Evolutionary conservation across 2,329 filamentous ascomycete genomes (phyloP), one percentile per base, ranked within the genome.

Genomic region (Neopestalotiopsis clavispora): DNA sequence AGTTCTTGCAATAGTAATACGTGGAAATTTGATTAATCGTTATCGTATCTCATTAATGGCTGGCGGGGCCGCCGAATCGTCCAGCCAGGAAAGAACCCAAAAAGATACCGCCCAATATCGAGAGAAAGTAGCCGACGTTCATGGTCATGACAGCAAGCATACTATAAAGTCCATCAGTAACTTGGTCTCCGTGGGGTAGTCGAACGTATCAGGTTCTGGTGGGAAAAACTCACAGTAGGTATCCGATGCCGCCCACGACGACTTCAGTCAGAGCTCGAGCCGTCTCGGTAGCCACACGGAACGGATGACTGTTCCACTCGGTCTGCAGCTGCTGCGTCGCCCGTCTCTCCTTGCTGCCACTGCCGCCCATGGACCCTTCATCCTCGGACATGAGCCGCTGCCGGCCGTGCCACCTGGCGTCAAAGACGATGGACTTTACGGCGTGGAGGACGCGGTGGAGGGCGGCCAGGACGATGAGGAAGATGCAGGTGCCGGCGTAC

Each of bases 401-500:
- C 20, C 30, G 17, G 0, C 30, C 58, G 20, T 49, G 38, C 30
- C 28, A 45, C 30, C 9, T 14, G 13, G 58, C 34, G 14, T 65
- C 34, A 42, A 69, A 68, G 17, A 66, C 45, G 28, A 65, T 20
- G 34, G 56, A 68, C 32, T 65, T 66, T 30, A 58, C 84, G 2
- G 94, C 94, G 66, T 95, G 83, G 17, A 97, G 84, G 30, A 85
- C 81, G 67, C 94, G 92, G 76, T 91, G 90, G 68, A 92, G 76
- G 70, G 91, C 84, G 69, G 91, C 90, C 67, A 98, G 90, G 60
- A 92, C 74, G 77, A 97, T 90, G 69, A 98, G 87, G 82, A 98
- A 98, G 79, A 98, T 92, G 84, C 95, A 97, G 34, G 94, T 97
- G 68, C 90, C 95, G 1, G 94, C 94, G 80, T 98, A 98, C 69